Evolutionary conservation across 768 basidiomycete species (phyloP).

Genomic region (Auricularia heimuer): DNA sequence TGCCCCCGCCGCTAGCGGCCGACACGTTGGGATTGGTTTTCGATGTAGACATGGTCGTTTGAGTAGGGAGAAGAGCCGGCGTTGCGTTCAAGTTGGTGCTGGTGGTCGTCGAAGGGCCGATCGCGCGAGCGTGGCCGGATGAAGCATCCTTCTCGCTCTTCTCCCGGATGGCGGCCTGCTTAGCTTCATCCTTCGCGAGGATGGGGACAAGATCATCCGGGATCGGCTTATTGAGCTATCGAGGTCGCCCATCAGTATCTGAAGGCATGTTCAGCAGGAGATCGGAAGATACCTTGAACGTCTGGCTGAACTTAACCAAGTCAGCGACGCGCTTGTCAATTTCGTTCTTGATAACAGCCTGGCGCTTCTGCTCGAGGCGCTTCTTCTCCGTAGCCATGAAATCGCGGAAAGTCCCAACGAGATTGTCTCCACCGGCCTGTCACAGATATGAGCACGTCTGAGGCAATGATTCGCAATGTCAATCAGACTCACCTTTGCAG

Average conservation of each 20-base stretch:
- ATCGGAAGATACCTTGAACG: slow-evolving; percentile 64
- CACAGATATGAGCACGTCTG: background rate
- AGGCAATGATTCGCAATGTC: background rate
- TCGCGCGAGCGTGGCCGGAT: slow-evolving; percentile 57
- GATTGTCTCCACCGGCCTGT: slow-evolving; percentile 55
- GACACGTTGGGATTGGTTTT: slow-evolving; percentile 24
- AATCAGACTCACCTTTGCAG: background rate
- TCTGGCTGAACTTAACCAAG: slow-evolving; percentile 83
- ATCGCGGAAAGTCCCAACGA: slow-evolving; percentile 78
- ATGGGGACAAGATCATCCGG: slow-evolving; percentile 91
- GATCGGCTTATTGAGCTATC: slow-evolving; percentile 84
- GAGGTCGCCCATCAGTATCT: background rate
- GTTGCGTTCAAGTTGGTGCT: background rate
- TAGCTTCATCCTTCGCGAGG: slow-evolving; percentile 87
- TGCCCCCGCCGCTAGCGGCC: slow-evolving; percentile 9
- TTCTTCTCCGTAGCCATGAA: slow-evolving; percentile 92
- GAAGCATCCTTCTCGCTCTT: slow-evolving; percentile 62
- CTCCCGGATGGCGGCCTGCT: slow-evolving; percentile 73
- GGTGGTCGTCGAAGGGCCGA: slow-evolving; percentile 28
- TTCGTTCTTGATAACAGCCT: slow-evolving; percentile 80
- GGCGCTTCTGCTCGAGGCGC: slow-evolving; percentile 81
- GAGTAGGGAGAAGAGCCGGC: background rate
- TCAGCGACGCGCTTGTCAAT: slow-evolving; percentile 94
- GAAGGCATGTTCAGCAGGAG: background rate
- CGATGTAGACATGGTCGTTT: slow-evolving; percentile 26